phyloP scores from a whole-genome alignment of 495 filamentous ascomycete genomes.

The Paragyromitra xinjiangensis region DNA sequence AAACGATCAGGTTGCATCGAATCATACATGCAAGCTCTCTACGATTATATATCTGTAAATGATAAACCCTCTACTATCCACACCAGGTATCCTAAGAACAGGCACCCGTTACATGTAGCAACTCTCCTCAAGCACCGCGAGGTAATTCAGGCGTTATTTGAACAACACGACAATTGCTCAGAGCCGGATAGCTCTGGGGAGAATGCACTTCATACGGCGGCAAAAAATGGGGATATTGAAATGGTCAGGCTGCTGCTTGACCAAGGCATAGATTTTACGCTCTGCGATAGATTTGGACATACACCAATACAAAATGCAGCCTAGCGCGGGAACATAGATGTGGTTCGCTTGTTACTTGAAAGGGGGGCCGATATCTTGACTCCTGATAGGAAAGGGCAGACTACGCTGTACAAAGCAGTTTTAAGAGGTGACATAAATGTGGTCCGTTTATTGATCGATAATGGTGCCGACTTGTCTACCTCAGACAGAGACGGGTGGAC shows the following conservation, averaged over 20 bases:
- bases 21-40: not conserved
- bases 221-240: no score
- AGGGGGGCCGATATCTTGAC: not conserved
- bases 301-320: no score
- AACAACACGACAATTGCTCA: no score
- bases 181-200: no score
- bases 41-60: not conserved
- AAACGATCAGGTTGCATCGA: not conserved
- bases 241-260: not conserved
- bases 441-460: not conserved
- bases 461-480: not conserved
- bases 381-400: not conserved
- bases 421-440: not conserved
- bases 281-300: not conserved
- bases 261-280: not conserved
- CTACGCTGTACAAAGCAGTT: not conserved
- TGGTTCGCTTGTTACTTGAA: not conserved
- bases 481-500: not conserved
- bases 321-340: not conserved
- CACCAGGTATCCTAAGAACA: not conserved
- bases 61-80: not conserved
- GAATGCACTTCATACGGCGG: no score
- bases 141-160: not conserved
- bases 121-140: not conserved
- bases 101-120: slow-evolving; percentile 1